Evolutionary conservation across 768 basidiomycete genomes (phyloP), one percentile per base, ranked within the genome.

Genomic region (Lactarius indigo): DNA sequence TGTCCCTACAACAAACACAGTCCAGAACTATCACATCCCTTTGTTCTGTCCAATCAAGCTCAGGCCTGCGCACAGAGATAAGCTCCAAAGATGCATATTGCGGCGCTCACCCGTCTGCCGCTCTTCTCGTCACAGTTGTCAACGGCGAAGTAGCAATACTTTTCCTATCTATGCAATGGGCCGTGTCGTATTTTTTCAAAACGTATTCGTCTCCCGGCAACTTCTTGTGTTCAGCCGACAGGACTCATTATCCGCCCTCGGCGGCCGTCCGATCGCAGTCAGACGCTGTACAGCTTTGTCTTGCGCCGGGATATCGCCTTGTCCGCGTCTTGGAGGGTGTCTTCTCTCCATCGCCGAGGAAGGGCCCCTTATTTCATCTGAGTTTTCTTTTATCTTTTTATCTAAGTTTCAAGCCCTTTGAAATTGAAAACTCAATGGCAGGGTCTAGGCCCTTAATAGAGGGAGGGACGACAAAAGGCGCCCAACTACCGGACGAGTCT

Each of bases 271-370:
- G 9, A 30, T 35, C 15, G 26, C 20, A 28, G 33, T 62, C 55
- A 4, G 20, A 41, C 61, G 12, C 23, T 66, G 65, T 52, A 66
- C 56, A 58, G 65, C 57, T 35, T 66, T 54, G 47, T 62, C 61
- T 42, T 47, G 60, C 50, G 61, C 37, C 17, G 15, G 57, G 65
- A 37, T 57, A 23, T 42, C 23, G 57, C 58, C 23, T 30, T 61
- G 47, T 37, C 35, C 35, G 35, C 35, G 35, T 26, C 42, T 41
- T 35, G 47, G 41, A 33, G 37, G 30, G 18, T 35, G 47, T 20
- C 61, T 58, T 63, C 61, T 52, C 52, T 59, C 30, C 5, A 31
- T 39, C n/a, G 31, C 31, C 4, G 47, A 28, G 52, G 47, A 23
- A 55, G 41, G 57, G 30, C n/a, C 52, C 17, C 37, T 42, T 15